phyloP scores from a whole-genome alignment of 768 basidiomycete species.

The Pulveroboletus ravenelii region DNA sequence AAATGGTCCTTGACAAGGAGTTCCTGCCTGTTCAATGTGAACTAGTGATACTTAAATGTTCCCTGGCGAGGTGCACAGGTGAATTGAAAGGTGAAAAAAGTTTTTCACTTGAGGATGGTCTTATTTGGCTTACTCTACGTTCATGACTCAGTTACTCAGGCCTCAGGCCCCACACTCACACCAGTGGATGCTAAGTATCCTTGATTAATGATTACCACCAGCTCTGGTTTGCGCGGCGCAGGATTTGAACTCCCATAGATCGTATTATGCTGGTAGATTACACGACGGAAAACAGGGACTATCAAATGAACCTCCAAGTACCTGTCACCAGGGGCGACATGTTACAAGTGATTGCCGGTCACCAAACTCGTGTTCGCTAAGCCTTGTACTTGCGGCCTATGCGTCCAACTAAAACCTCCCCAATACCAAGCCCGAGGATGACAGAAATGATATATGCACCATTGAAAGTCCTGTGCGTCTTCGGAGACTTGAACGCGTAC shows the following conservation, averaged over 20 bases:
- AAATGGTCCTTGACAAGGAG: not conserved
- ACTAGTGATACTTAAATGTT: conserved; percentile 6
- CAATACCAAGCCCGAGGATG: conserved; percentile 63
- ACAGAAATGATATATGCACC: conserved; percentile 72
- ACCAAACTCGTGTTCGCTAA: not conserved
- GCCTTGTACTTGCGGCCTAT: conserved; percentile 28
- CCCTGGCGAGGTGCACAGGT: not conserved
- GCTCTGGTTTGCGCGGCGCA: not conserved
- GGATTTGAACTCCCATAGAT: not conserved
- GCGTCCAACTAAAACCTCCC: conserved; percentile 70
- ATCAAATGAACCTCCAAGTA: not conserved
- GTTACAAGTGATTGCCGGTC: not conserved
- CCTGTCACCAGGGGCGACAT: not conserved
- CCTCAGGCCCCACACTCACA: not conserved
- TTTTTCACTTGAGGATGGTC: conserved; percentile 19
- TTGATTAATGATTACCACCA: too few species aligned
- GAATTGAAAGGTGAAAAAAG: conserved; percentile 1
- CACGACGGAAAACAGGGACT: not conserved
- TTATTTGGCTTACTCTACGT: conserved; percentile 14
- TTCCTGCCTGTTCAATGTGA: not conserved
- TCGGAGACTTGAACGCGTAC: not conserved
- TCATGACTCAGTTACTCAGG: too few species aligned
- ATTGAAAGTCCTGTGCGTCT: conserved; percentile 69
- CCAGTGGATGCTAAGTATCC: not conserved
- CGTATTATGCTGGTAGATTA: not conserved